Base-by-base conservation (phyloP, 2,329 filamentous ascomycete genomes). In the Aureobasidium uvarum region DNA sequence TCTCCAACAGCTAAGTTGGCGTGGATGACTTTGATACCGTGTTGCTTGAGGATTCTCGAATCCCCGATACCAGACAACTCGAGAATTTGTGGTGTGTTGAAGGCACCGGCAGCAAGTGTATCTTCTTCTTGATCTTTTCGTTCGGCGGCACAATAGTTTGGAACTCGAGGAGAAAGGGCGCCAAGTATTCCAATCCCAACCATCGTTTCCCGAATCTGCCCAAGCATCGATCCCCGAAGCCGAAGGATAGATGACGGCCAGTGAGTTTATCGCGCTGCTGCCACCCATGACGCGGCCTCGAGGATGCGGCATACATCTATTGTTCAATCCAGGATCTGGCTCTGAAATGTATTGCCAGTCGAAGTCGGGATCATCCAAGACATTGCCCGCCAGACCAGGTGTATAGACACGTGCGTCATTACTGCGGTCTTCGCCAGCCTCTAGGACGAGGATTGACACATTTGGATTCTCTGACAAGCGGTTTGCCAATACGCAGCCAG, bases 41-140 rank as follows among this genome's bases (percentile, higher is more conserved):
- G 77, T 2, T 73, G 70, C n/a, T 75, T 68, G 7, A 83, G 74
- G 1, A 81, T 45, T 7, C 25, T 58, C 36, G 62, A 46, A 6
- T 60, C 74, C 1, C 85, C 86, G 31, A 88, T 79, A 0, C 86
- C 86, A 0, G 84, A 86, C 1, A 87, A 76, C 67, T 88, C 85
- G 14, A 83, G 79, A n/a, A 85, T 74, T 72, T 81, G 83, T 4
- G 81, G 86, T n/a, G 83, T 84, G 70, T 81, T 80, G 36, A 83
- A 75, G n/a, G 79, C 80, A 0, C 86, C 86, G 0, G 84, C 85
- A 1, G 81, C 80, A 3, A 89, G 71, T 63, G 39, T 5, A 64
- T 2, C 31, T 38, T 52, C 41, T 54, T 60, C 16, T 20, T 48
- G 28, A 68, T 46, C 25, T 66, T 28, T 8, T 54, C 43, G 14